Percentiles rank a stretch among this genome's conserved stretches.
These are phyloP conservation scores for Logfia minima DNA, from an alignment of 129 eudicot genomes.

Conservation along the genomic window DNA sequence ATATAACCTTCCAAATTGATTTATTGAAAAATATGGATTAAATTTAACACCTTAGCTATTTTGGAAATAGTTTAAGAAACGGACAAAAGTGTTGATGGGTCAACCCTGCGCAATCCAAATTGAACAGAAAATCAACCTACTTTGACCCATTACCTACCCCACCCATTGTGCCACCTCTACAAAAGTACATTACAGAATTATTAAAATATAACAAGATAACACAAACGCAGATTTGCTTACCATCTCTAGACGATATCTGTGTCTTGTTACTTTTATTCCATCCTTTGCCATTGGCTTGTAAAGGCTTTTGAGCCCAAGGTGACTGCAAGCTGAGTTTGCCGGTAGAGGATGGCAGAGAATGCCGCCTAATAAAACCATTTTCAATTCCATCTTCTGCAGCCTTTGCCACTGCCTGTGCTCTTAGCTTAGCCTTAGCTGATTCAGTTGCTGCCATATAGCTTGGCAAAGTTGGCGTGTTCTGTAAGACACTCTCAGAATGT, in stretches of 20 bases:
- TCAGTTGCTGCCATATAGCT: slow-evolving; percentile 91
- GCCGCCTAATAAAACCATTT: slow-evolving; percentile 61
- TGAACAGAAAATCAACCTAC: neutral
- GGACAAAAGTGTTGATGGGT: neutral
- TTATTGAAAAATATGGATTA: neutral
- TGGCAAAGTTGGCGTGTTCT: slow-evolving; percentile 62
- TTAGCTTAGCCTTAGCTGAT: slow-evolving; percentile 88
- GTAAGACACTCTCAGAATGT: slow-evolving; percentile 51
- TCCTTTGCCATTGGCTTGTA: slow-evolving; percentile 65
- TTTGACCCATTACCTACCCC: neutral
- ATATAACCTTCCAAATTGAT: neutral
- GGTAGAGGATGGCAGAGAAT: slow-evolving; percentile 71
- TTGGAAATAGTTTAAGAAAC: neutral
- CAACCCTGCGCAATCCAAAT: neutral
- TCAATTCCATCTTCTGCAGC: slow-evolving; percentile 61
- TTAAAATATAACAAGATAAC: neutral
- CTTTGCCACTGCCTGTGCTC: slow-evolving; percentile 55
- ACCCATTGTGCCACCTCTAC: neutral
- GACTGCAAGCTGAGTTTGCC: slow-evolving; percentile 59
- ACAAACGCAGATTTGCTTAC: slow-evolving; percentile 32
- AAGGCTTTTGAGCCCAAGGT: slow-evolving; percentile 67
- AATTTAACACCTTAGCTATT: neutral
- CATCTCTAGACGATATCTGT: slow-evolving; percentile 61
- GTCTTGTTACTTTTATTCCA: slow-evolving; percentile 53
- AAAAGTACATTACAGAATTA: neutral